Conservation (phyloP, 768 basidiomycete genomes). For the button mushroom (Agaricus bisporus) region DNA sequence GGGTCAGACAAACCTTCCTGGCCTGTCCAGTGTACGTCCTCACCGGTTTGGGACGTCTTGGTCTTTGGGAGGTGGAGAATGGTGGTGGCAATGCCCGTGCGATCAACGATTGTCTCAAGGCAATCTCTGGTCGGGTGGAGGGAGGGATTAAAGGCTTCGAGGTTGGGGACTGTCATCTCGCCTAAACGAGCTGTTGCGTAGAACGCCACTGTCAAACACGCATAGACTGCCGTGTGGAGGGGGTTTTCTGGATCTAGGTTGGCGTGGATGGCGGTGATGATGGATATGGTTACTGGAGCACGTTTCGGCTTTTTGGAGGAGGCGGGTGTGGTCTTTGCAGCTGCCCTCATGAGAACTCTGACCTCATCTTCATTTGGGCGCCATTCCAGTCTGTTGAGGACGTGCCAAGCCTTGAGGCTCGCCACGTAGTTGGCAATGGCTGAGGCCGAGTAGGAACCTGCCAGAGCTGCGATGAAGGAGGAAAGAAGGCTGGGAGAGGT, state of each 20-base stretch:
- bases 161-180: slow-evolving; percentile 18
- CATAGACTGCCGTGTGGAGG: slow-evolving; percentile 21
- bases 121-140: slow-evolving; percentile 9
- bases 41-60: not conserved
- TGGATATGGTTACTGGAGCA: slow-evolving; percentile 10
- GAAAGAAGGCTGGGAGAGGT: slow-evolving; percentile 16
- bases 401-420: slow-evolving; percentile 28
- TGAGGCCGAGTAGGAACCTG: slow-evolving; percentile 14
- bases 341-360: slow-evolving; percentile 8
- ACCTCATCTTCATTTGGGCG: slow-evolving; percentile 2
- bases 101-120: slow-evolving; percentile 10
- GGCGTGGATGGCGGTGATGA: slow-evolving; percentile 5
- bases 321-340: slow-evolving; percentile 9
- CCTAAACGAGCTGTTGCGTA: slow-evolving; percentile 13
- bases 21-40: slow-evolving; percentile 6
- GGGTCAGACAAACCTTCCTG: slow-evolving; percentile 18
- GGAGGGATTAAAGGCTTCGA: slow-evolving; percentile 14
- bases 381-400: slow-evolving; percentile 20
- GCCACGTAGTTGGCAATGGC: slow-evolving; percentile 18
- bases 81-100: not conserved
- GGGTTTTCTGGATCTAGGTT: slow-evolving; percentile 14
- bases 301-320: slow-evolving; percentile 12
- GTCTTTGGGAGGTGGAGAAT: slow-evolving; percentile 1
- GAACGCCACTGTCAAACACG: slow-evolving; percentile 22
- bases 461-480: slow-evolving; percentile 19